These are phyloP conservation scores for Eucalyptus tenuipes DNA, from an alignment of 345 rosid species.

Conservation along the genomic window DNA sequence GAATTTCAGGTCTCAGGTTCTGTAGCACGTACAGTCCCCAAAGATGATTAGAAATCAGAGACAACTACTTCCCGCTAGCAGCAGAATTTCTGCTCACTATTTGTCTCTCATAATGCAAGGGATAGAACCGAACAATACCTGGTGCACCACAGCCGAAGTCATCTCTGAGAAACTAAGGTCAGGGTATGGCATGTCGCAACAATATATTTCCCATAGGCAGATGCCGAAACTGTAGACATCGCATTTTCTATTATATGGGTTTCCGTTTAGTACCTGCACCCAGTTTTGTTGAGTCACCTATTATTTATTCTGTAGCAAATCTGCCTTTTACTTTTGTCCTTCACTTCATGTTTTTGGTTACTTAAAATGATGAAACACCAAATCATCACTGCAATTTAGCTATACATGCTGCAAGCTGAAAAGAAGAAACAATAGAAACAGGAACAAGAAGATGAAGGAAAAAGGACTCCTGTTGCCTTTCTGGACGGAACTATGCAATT, in stretches of 20 bases:
- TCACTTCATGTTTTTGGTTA: background rate
- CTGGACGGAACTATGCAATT: background rate
- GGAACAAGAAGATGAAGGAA: background rate
- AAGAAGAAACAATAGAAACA: background rate
- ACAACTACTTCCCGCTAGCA: background rate
- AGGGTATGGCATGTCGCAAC: constrained; percentile 98
- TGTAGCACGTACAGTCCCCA: constrained; percentile 6
- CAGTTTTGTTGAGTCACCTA: background rate
- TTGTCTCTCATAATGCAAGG: background rate
- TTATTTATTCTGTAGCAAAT: background rate
- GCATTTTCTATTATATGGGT: constrained; percentile 89
- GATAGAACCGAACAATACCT: constrained; percentile 22
- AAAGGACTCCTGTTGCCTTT: background rate
- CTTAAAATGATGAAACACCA: background rate
- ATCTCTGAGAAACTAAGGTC: constrained; percentile 94
- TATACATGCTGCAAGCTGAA: background rate
- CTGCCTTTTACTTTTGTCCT: background rate
- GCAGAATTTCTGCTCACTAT: background rate
- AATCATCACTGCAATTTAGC: background rate
- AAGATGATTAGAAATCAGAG: background rate
- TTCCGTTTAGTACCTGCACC: constrained; percentile 90
- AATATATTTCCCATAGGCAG: constrained; percentile 96
- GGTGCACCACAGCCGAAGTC: constrained; percentile 93
- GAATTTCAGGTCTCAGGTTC: constrained; percentile 97
- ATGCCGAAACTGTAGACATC: constrained; percentile 97